A percentile compares a stretch with the other conserved stretches of the same genome.
These are phyloP conservation scores for Barnettozyma hawaiiensis DNA, from an alignment of 1,139 yeast genomes.

Conservation along the genomic window DNA sequence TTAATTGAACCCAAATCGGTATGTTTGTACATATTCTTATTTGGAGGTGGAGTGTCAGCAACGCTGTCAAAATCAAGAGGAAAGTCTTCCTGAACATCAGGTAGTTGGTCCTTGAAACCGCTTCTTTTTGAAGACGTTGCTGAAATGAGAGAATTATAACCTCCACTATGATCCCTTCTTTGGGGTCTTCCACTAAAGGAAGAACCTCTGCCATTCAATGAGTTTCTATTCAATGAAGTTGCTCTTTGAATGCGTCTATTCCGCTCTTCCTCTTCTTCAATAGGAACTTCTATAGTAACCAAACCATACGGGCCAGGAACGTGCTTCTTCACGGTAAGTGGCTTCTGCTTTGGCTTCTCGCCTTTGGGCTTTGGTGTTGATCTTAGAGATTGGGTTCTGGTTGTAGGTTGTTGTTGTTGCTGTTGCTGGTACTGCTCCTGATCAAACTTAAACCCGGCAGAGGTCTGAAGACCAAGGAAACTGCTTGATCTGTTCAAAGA, in stretches of 20 bases:
- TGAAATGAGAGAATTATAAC: conserved; percentile 15
- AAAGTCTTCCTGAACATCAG: conserved; percentile 14
- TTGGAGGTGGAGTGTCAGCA: not conserved
- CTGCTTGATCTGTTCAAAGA: conserved; percentile 18
- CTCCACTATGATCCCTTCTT: conserved; percentile 8
- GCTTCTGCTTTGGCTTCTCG: conserved; percentile 15
- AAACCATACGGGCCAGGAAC: conserved; percentile 45
- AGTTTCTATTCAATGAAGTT: conserved; percentile 9
- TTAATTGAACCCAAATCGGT: conserved; percentile 13
- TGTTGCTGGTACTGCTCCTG: not conserved
- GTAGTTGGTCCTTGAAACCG: conserved; percentile 12
- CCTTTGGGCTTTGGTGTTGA: conserved; percentile 8
- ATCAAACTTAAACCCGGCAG: conserved; percentile 15
- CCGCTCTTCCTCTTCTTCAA: conserved; percentile 24
- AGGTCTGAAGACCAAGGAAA: conserved; percentile 21
- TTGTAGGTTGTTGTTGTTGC: not conserved
- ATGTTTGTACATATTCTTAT: not conserved
- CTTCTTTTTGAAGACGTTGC: conserved; percentile 15
- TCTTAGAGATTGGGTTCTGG: conserved; percentile 18
- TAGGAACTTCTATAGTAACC: conserved; percentile 41
- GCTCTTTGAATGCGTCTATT: conserved; percentile 5
- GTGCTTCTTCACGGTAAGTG: conserved; percentile 37
- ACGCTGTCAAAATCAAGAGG: conserved; percentile 13
- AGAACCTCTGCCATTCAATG: conserved; percentile 9
- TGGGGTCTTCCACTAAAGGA: not conserved